Evolutionary conservation across 2,329 filamentous ascomycete species (phyloP).

Genomic region (Nothomitra cinnamomea): DNA sequence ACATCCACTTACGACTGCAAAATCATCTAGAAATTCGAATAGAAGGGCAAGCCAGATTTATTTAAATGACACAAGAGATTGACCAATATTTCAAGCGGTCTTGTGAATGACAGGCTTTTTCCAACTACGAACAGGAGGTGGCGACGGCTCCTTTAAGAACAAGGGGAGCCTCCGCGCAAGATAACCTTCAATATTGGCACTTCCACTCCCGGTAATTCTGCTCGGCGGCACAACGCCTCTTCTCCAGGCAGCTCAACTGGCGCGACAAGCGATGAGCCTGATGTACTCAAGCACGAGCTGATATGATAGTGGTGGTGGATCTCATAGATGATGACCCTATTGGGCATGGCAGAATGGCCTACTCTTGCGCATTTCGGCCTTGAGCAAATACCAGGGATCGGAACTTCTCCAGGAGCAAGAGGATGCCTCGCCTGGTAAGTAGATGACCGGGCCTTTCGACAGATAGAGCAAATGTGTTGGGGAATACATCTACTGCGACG

Average conservation of each 20-base stretch:
- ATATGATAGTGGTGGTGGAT: not conserved
- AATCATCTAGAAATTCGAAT: too few species aligned
- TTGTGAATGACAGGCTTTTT: not conserved
- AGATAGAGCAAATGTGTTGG: not conserved
- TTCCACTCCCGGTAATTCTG: not conserved
- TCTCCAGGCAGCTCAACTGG: not conserved
- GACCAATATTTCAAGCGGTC: not conserved
- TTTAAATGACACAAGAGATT: not conserved
- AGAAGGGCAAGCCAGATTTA: too few species aligned
- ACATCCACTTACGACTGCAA: too few species aligned
- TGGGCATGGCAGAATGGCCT: not conserved
- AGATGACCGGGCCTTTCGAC: not conserved
- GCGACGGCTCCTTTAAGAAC: slow-evolving; percentile 1
- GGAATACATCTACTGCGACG: not conserved
- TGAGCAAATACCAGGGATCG: too few species aligned
- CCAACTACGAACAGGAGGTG: not conserved
- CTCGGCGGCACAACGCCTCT: not conserved
- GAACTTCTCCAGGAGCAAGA: not conserved
- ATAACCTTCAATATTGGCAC: slow-evolving; percentile 1
- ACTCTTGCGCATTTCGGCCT: not conserved
- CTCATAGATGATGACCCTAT: not conserved
- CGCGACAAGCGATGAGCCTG: not conserved
- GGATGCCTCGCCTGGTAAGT: not conserved
- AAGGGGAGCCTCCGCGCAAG: not conserved
- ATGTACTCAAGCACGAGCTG: not conserved